phyloP scores from a whole-genome alignment of 1,139 yeast genomes.

The Suhomyces wounanorum region DNA sequence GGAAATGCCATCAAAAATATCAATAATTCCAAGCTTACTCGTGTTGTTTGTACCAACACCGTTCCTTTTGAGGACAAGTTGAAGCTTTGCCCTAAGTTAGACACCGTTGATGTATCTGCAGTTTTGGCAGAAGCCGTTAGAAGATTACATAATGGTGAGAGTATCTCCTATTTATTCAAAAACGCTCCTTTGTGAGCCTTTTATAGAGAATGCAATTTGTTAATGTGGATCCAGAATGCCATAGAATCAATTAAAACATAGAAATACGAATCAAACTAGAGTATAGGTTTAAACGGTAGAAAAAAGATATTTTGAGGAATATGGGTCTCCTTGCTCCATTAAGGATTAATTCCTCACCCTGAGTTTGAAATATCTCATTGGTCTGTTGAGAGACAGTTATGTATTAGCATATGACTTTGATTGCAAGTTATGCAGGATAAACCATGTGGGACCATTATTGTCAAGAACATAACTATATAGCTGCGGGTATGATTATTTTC shows the following conservation, averaged over 20 bases:
- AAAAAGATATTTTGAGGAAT: no score
- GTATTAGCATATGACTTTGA: no score
- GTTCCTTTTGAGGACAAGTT: constrained; percentile 87
- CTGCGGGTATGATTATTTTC: no score
- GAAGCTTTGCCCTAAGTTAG: constrained; percentile 69
- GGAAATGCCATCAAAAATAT: constrained; percentile 86
- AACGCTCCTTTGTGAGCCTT: constrained; percentile 39
- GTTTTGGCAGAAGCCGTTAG: constrained; percentile 96
- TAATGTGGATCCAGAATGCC: not conserved
- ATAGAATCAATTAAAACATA: not conserved
- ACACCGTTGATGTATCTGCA: constrained; percentile 81
- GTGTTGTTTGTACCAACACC: constrained; percentile 90
- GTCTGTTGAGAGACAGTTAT: no score
- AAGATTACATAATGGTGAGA: constrained; percentile 90
- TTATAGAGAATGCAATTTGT: constrained; percentile 4
- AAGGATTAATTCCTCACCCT: no score
- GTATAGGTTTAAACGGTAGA: no score
- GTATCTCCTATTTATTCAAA: constrained; percentile 71
- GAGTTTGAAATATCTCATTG: no score
- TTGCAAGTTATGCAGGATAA: no score
- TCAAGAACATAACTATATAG: no score
- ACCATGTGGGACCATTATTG: no score
- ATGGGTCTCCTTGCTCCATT: no score
- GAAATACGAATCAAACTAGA: no score
- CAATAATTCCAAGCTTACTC: constrained; percentile 73